Evolutionary conservation across 805 yeast species (phyloP).

Genomic region (Torulaspora delbrueckii): DNA sequence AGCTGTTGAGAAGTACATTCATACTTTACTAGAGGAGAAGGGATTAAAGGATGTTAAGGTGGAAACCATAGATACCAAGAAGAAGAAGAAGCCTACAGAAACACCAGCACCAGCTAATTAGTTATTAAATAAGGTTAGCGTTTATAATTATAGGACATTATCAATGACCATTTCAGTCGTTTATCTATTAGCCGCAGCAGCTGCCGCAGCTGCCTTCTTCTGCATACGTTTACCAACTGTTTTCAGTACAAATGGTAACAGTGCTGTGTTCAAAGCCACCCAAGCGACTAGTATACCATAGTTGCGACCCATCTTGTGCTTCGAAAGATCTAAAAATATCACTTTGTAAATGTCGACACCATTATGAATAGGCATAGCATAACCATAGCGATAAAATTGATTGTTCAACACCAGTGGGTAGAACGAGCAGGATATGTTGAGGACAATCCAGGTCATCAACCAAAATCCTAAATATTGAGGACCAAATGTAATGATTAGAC

Average conservation of each 20-base stretch:
- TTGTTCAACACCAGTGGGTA: constrained; percentile 57
- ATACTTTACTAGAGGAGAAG: constrained; percentile 66
- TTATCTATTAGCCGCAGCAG: constrained; percentile 1
- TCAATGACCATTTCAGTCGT: too few relatives aligned
- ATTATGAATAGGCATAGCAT: constrained; percentile 65
- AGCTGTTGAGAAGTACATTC: constrained; percentile 75
- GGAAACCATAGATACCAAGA: constrained; percentile 80
- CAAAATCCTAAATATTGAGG: constrained; percentile 71
- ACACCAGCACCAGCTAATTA: constrained; percentile 5
- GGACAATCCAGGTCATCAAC: constrained; percentile 64
- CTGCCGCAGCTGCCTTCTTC: constrained; percentile 24
- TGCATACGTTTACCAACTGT: constrained; percentile 40
- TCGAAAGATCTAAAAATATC: constrained; percentile 51
- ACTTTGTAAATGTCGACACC: constrained; percentile 59
- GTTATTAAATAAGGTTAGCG: not conserved
- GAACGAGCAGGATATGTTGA: constrained; percentile 66
- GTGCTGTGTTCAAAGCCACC: constrained; percentile 47
- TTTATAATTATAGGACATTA: not conserved
- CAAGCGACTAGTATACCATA: constrained; percentile 57
- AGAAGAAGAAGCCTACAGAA: constrained; percentile 45
- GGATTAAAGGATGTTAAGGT: constrained; percentile 81
- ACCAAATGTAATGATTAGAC: constrained; percentile 45
- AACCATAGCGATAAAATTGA: constrained; percentile 57
- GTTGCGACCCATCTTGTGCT: constrained; percentile 54
- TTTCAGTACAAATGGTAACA: constrained; percentile 43